Base-by-base conservation (phyloP, 148 eudicot genomes). In the Dianthus caryophyllus region DNA sequence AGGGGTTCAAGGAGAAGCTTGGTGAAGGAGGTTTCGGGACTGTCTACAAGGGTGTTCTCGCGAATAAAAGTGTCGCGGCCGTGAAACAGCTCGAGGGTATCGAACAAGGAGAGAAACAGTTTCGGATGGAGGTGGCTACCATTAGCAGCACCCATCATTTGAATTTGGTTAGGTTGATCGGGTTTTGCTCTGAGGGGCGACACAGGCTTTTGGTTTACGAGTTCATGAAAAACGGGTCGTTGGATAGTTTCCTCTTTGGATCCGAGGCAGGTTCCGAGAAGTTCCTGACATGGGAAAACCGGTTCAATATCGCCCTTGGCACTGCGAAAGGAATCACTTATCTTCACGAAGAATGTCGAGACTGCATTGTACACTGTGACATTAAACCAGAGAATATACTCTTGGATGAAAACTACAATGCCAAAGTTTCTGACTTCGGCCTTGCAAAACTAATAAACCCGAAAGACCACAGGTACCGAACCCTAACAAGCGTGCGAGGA, bases 101-200 rank as follows among this genome's bases (percentile, higher is more conserved):
- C 47, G 98, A 84, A 73, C 96, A 89, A 65, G 98, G 96, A 10
- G 98, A 93, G 82, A 93, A 82, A 64, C 96, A 93, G 67, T 93
- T 93, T 70, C 75, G 96, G 51, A 87, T 89, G 95, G 98, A 93
- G 69, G 98, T 93, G 14, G 96, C 96, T 21, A 87, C 96, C 14
- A 93, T 93, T 18, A 87, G 91, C 54, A 93, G 96, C 73, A 93
- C 96, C 46, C 96, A 93, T 68, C 98, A 93, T 77, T 75, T 89
- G 72, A 93, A 93, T 70, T 69, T 93, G 71, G 91, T 93, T 59
- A 83, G 95, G 65, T 54, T 93, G 73, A 85, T 87, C 9, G 98
- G 96, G 24, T 92, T 87, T 61, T 92, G 97, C 71, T 92, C 97
- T 0, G 93, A 92, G 73, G 91, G 96, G 22, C 73, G 80, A 2